These are phyloP conservation scores for Cinnamomum chago DNA, from an alignment of 164 flowering plant species.

Conservation along the genomic window DNA sequence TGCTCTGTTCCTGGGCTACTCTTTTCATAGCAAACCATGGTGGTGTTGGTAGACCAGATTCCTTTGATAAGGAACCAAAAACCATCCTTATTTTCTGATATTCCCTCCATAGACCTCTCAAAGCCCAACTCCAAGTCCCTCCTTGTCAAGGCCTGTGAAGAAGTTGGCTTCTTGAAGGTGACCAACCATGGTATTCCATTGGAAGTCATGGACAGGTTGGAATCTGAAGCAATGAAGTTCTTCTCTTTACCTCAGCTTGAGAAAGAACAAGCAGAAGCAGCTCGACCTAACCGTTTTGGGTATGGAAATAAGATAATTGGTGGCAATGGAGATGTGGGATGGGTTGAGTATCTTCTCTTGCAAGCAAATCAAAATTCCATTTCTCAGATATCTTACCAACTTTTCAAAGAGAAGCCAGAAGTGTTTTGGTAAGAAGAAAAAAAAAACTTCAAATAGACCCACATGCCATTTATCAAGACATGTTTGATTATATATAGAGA, in stretches of 20 bases:
- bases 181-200: conserved; percentile 70
- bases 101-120: conserved; percentile 69
- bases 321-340: conserved; percentile 85
- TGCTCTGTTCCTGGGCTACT: background rate
- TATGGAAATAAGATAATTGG: conserved; percentile 82
- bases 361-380: conserved; percentile 33
- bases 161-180: conserved; percentile 83
- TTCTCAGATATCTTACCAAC: conserved; percentile 22
- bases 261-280: conserved; percentile 61
- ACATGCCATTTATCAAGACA: background rate
- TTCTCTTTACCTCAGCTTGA: conserved; percentile 52
- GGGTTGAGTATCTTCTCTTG: conserved; percentile 85
- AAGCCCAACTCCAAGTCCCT: conserved; percentile 42
- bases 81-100: conserved; percentile 20
- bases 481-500: background rate
- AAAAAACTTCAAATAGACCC: background rate
- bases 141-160: conserved; percentile 66
- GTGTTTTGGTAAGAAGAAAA: conserved; percentile 41
- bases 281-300: conserved; percentile 58
- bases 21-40: conserved; percentile 38
- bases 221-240: conserved; percentile 53
- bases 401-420: conserved; percentile 41
- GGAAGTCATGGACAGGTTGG: conserved; percentile 46
- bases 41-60: conserved; percentile 44
- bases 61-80: conserved; percentile 50